These are phyloP conservation scores for Linum trigynum DNA, from an alignment of 345 rosid species.

Conservation along the genomic window DNA sequence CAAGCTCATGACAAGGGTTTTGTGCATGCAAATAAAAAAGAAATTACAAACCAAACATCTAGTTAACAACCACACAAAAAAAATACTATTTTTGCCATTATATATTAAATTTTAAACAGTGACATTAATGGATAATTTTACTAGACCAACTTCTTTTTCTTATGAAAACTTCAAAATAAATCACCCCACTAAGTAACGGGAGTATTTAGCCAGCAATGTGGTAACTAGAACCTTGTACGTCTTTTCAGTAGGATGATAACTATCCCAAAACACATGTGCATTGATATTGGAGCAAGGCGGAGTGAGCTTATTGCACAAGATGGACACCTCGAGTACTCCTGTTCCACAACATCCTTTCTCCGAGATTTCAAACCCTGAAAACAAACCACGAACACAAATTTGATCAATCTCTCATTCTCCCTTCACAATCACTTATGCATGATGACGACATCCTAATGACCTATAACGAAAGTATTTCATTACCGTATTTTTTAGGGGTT, in stretches of 20 bases:
- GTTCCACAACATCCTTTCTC: constrained; percentile 21
- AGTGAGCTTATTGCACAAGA: constrained; percentile 12
- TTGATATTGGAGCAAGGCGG: constrained; percentile 14
- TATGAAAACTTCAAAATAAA: too few relatives aligned
- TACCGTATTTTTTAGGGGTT: constrained; percentile 48
- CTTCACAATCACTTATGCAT: background rate
- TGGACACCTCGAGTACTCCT: constrained; percentile 2
- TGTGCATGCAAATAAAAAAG: too few relatives aligned
- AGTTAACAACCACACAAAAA: too few relatives aligned
- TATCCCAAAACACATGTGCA: constrained; percentile 23
- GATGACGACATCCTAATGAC: background rate
- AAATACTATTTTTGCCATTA: too few relatives aligned
- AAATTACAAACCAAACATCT: too few relatives aligned
- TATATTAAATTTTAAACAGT: too few relatives aligned
- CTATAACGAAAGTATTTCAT: background rate
- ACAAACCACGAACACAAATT: background rate
- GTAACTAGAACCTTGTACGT: constrained; percentile 16
- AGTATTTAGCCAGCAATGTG: background rate
- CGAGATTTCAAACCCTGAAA: constrained; percentile 15
- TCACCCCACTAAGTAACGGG: too few relatives aligned
- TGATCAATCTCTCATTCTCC: too few relatives aligned
- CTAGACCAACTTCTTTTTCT: too few relatives aligned
- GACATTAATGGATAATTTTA: too few relatives aligned
- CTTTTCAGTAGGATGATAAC: constrained; percentile 35
- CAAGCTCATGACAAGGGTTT: too few relatives aligned